These are phyloP conservation scores for Chimonanthus praecox DNA, from an alignment of 164 flowering plant genomes.

Conservation along the genomic window DNA sequence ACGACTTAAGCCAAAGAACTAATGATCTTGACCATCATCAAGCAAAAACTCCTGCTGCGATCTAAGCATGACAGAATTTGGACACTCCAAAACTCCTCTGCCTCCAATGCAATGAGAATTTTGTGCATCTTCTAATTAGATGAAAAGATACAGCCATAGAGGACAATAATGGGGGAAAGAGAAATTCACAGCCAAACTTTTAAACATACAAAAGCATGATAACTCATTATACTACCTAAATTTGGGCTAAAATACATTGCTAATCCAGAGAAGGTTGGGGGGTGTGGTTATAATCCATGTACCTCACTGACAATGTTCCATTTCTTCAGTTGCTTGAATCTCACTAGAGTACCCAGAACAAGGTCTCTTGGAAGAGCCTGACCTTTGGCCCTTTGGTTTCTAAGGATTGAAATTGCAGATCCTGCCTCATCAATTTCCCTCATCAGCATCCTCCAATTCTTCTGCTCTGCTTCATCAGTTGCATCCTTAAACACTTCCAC, in stretches of 20 bases:
- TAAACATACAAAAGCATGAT: no score
- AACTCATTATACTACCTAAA: no score
- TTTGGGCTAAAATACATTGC: neutral
- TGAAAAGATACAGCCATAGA: no score
- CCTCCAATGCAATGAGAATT: no score
- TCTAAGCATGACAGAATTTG: no score
- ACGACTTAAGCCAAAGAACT: no score
- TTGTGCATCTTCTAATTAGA: no score
- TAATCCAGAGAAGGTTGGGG: neutral
- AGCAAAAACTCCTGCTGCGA: no score
- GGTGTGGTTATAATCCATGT: neutral
- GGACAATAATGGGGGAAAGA: no score
- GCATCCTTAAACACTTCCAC: constrained; percentile 71
- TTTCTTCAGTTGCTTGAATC: constrained; percentile 90
- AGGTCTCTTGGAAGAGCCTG: constrained; percentile 64
- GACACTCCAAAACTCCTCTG: no score
- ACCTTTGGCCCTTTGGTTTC: constrained; percentile 32
- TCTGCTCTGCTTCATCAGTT: constrained; percentile 78
- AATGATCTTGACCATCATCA: no score
- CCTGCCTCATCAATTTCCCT: constrained; percentile 79
- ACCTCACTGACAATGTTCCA: constrained; percentile 97
- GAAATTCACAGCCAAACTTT: no score
- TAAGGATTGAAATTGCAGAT: constrained; percentile 67
- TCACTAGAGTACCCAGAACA: constrained; percentile 76
- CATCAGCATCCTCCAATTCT: constrained; percentile 84